A percentile compares a stretch with the other conserved stretches of the same genome.
These are phyloP conservation scores for Cicer bijugum DNA, from an alignment of 306 rosid species.

Conservation along the genomic window DNA sequence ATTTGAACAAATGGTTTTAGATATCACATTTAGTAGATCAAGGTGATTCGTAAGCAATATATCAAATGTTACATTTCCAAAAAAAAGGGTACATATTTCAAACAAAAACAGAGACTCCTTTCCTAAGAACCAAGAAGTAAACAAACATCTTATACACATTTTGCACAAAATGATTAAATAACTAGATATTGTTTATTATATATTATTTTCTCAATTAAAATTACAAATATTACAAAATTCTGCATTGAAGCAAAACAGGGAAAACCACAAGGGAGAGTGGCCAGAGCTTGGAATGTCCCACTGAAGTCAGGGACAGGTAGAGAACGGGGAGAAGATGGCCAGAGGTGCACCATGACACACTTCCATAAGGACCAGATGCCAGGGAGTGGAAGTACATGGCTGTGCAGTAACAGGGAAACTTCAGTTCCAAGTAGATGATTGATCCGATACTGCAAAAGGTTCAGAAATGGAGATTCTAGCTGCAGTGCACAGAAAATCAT, in stretches of 20 bases:
- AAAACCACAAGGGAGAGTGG: background rate
- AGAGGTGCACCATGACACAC: background rate
- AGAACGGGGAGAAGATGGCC: background rate
- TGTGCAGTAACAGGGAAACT: background rate
- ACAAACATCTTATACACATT: conserved; percentile 10
- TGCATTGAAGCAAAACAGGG: background rate
- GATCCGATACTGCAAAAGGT: background rate
- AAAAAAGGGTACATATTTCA: conserved; percentile 12
- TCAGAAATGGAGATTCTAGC: background rate
- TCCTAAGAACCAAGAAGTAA: conserved; percentile 29
- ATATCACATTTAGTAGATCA: conserved; percentile 25
- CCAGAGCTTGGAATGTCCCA: background rate
- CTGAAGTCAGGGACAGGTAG: background rate
- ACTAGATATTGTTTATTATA: background rate
- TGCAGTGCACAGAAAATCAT: background rate
- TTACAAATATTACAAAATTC: background rate
- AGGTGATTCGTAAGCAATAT: background rate
- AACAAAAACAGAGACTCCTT: background rate
- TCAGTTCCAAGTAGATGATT: background rate
- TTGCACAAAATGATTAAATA: conserved; percentile 28
- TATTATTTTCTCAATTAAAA: conserved; percentile 25
- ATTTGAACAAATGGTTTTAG: background rate
- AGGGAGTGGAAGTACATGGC: background rate
- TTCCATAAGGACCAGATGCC: background rate
- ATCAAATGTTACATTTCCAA: conserved; percentile 23